Evolutionary conservation across 2,329 filamentous ascomycete genomes (phyloP), one percentile per base, ranked within the genome.

Genomic region (Phaeosphaeriaceae sp.): DNA sequence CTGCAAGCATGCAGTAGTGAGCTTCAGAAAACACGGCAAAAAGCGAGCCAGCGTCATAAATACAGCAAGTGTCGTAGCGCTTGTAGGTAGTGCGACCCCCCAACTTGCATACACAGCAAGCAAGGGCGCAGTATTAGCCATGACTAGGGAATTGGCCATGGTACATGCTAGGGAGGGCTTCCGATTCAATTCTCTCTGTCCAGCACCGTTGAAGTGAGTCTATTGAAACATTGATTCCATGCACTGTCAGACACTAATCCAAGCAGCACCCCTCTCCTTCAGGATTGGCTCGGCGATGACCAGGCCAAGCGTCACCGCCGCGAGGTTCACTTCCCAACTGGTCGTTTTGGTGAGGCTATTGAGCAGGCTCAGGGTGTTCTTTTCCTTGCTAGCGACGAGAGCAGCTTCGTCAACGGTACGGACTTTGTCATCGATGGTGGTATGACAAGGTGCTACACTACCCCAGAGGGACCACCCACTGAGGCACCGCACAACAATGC

Each of bases 351-450:
- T 41, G 92, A 97, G 80, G 90, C 92, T n/a, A 79, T 96, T 52
- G 92, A 97, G 80, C 92, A 96, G 79, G 92, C 92, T 0, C 88
- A 95, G 56, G 92, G 90, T 6, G 92, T 96, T 0, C 71, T 96
- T 6, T 96, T 96, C 78, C 76, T 96, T 52, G 91, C 91, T 7
- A 92, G 87, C 59, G 91, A 96, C 61, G 91, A 96, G 79, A 86
- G 87, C 67, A 90, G 88, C 79, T 96, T 95, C 65, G 89, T 96
- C 67, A 96, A 94, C 59, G 92, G 89, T 9, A 88, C 85, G 50
- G 94, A 97, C 71, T 96, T 97, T 77, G 88, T 96, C 4, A 92
- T 97, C 20, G 94, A 99, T 67, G 94, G 94, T 50, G 93, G 93
- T 52, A 90, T 99, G 90, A 93, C 87, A 66, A 96, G 89, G 81